Conservation (phyloP, 352 stramenopile species). For the Phytopythium montanum region DNA sequence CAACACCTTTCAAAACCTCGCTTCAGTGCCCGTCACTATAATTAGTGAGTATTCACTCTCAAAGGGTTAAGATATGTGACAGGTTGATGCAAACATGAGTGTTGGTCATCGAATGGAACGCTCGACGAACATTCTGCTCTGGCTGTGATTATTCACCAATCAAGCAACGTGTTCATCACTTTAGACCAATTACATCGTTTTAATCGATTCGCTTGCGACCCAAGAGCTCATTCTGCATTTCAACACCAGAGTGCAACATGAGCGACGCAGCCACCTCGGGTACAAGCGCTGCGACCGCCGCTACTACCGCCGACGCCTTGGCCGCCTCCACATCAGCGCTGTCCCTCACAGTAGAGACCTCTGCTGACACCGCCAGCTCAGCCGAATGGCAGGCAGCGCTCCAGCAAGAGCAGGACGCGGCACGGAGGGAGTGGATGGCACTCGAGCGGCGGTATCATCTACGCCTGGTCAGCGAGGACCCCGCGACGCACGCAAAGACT, state of each 20-base stretch:
- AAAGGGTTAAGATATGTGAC: too few species aligned
- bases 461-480: constrained; percentile 18
- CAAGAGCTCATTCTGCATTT: neutral
- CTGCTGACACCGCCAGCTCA: too few species aligned
- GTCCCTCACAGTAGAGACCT: neutral
- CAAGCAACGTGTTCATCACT: neutral
- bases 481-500: constrained; percentile 10
- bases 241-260: constrained; percentile 4
- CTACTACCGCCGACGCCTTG: neutral
- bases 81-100: too few species aligned
- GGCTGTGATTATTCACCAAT: too few species aligned
- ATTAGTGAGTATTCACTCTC: too few species aligned
- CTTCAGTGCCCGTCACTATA: too few species aligned
- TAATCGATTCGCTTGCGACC: neutral
- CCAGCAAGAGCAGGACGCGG: constrained; percentile 27
- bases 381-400: constrained; percentile 21
- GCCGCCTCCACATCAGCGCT: neutral
- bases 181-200: neutral
- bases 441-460: constrained; percentile 65
- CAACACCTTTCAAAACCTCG: too few species aligned
- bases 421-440: constrained; percentile 58
- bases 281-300: neutral
- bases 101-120: neutral
- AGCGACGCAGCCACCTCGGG: neutral
- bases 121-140: too few species aligned